Conservation (phyloP, 169 alveolate genomes). For the Eimeria mitis region DNA sequence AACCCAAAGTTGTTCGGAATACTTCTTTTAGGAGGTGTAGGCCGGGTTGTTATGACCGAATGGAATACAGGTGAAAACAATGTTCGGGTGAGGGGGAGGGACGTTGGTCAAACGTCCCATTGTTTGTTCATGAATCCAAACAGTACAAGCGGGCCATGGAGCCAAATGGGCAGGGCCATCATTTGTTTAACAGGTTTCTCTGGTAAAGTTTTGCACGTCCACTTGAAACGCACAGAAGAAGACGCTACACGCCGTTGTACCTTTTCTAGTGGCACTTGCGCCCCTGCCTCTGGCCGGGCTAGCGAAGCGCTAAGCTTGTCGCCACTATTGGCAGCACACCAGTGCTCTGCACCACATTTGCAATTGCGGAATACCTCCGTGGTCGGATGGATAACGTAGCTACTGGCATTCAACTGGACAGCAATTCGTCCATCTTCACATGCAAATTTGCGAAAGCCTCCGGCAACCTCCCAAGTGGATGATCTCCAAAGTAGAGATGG, state of each 20-base stretch:
- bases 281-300: background rate
- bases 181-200: constrained; percentile 18
- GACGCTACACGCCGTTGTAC: background rate
- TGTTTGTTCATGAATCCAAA: background rate
- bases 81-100: background rate
- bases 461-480: background rate
- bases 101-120: background rate
- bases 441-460: background rate
- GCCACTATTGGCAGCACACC: background rate
- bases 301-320: background rate
- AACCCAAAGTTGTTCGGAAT: background rate
- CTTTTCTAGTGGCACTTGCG: background rate
- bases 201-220: background rate
- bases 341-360: background rate
- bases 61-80: background rate
- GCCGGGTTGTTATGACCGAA: background rate
- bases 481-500: background rate
- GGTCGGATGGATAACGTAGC: background rate
- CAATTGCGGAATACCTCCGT: background rate
- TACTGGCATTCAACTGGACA: background rate
- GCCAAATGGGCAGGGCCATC: background rate
- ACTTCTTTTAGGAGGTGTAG: background rate
- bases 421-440: background rate
- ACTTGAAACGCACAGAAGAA: background rate
- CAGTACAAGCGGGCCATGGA: background rate